A percentile compares a stretch with the other conserved stretches of the same genome.
These are phyloP conservation scores for Picea sitchensis DNA, from an alignment of 75 land plant genomes.

Conservation along the genomic window DNA sequence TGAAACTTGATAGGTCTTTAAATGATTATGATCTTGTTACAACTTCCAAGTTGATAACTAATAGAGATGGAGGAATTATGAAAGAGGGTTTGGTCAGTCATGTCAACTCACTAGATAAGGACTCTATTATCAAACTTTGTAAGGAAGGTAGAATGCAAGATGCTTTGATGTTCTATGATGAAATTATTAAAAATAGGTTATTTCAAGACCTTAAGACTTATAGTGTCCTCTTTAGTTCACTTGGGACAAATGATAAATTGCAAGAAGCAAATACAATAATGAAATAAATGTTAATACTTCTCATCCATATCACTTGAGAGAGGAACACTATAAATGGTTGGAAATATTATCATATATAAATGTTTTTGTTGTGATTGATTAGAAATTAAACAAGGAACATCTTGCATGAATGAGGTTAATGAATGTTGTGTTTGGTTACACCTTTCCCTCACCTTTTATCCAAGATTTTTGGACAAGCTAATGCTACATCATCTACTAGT, in stretches of 20 bases:
- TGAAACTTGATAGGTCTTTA: not conserved
- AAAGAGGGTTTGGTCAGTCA: too few relatives aligned
- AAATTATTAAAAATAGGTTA: conserved; percentile 4
- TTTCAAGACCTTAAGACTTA: conserved; percentile 23
- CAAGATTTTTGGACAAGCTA: too few relatives aligned
- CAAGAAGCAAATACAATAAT: conserved; percentile 29
- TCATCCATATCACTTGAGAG: too few relatives aligned
- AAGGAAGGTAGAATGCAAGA: conserved; percentile 53
- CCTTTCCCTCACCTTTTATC: too few relatives aligned
- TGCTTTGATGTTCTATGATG: conserved; percentile 26
- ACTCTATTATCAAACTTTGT: conserved; percentile 47
- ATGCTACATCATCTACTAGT: too few relatives aligned
- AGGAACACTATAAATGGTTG: too few relatives aligned
- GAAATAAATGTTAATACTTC: conserved; percentile 17
- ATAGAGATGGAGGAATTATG: conserved; percentile 21
- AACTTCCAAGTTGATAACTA: conserved; percentile 18
- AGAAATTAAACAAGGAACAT: too few relatives aligned
- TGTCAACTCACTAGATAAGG: conserved; percentile 8
- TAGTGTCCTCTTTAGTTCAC: conserved; percentile 23
- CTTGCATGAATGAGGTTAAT: too few relatives aligned
- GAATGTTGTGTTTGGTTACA: too few relatives aligned
- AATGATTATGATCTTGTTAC: not conserved
- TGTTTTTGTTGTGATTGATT: too few relatives aligned
- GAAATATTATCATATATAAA: too few relatives aligned
- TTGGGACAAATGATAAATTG: conserved; percentile 40